Base-by-base conservation (phyloP, 129 eudicot species). In the Artemisia tridentata region DNA sequence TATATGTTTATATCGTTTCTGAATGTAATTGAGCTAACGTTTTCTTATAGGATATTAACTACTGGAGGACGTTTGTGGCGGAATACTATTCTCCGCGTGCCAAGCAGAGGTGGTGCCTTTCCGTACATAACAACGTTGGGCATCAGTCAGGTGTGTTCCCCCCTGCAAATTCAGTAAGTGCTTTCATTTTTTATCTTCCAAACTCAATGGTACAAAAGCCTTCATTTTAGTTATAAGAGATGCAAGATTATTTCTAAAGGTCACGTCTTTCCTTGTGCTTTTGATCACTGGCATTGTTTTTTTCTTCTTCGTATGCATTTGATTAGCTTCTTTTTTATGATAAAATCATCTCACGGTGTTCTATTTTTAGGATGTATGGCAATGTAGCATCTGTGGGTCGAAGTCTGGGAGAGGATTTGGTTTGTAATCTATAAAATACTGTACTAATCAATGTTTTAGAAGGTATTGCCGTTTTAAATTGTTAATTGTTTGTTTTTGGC, bases 361-460 rank as follows among this genome's bases (percentile, higher is more conserved):
- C 16, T 18, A 51, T 41, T 17, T 65, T 51, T 74, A 91, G 96
- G 96, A 88, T 79, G 85, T 85, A 47, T 91, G 97, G 97, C 92
- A 91, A 43, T 91, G 97, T 82, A 86, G 88, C 47, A 84, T 91
- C 63, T 91, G 97, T 88, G 90, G 96, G 75, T 84, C 96, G 57
- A 86, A 88, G 78, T 91, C 96, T 46, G 97, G 97, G 68, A 77
- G 92, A 71, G 97, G 97, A 75, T 91, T 88, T 72, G 97, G 97
- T 91, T 69, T 71, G 97, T 80, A 48, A 27, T 29, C 71, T 27
- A 27, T 61, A 29, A 61, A 7, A 7, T 38, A 38, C 45, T 38
- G 11, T 38, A 38, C 45, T 7, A 38, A 38, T 1, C 45, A 7
- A 7, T 7, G 45, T 7, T 38, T 9, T 38, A 38, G 45, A 38